Evolutionary conservation across 108 stramenopile species (phyloP), one percentile per base, ranked within the genome.

Genomic region (Aurantiochytrium sp.): DNA sequence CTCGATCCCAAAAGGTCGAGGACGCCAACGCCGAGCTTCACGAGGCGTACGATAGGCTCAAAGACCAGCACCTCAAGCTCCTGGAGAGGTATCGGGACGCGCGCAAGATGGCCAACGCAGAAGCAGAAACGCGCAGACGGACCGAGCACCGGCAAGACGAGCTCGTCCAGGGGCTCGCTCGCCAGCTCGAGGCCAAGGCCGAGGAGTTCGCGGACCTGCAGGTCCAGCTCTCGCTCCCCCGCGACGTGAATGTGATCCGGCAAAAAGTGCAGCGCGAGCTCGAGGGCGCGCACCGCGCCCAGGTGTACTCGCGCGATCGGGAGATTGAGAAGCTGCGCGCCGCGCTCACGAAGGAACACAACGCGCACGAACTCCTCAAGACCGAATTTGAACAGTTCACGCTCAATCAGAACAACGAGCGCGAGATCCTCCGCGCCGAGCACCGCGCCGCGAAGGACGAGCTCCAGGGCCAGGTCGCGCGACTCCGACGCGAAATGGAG

Each of bases 181-280:
- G 73, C 24, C 73, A 81, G 30, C 73, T 81, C 30, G 73, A 81
- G 73, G 73, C 24, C 39, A 81, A 81, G 73, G 73, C 73, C 50
- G 42, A 48, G 39, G 73, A 81, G 30, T 81, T 81, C 24, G 73
- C 39, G 21, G 73, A 81, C 10, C 45, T 81, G 42, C 73, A 81
- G 73, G 12, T 81, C 12, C 73, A 81, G 45, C 73, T 81, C 45
- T 48, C 73, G 19, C 39, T 48, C 17, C 73, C 73, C 1, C 6
- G 73, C 6, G 73, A 81, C 45, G 45, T 81, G 73, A 81, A 81
- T 42, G 17, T 81, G 12, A 24, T 48, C 45, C 73, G 45, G 32
- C 42, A 41, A 81, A 81, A 81, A 24, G 73, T 81, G 6, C 73
- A 48, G 30, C 73, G 30, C 45, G 73, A 81, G 30, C 42, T 81